Conservation (phyloP, 345 rosid genomes). For the Citrus australasica region DNA sequence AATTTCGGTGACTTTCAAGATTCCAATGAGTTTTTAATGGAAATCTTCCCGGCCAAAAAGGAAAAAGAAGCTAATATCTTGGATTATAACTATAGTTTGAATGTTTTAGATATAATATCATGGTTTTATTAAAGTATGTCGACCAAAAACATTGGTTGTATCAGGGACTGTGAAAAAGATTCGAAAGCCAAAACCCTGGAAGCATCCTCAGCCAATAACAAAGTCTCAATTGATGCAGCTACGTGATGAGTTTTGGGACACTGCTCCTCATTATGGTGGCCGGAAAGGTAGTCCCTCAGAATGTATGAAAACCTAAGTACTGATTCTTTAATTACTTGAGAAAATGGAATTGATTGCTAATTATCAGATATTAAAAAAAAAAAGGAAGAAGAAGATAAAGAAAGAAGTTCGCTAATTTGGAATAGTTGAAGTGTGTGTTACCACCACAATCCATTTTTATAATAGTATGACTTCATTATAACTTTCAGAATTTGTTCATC, state of each 20-base stretch:
- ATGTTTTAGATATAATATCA: not conserved
- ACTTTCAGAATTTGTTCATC: not conserved
- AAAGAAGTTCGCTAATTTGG: not conserved
- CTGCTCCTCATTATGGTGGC: constrained; percentile 96
- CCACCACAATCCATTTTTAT: not conserved
- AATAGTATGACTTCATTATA: not conserved
- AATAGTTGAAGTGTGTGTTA: not conserved
- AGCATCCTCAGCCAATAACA: constrained; percentile 74
- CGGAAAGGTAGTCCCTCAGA: constrained; percentile 51
- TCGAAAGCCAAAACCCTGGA: constrained; percentile 90
- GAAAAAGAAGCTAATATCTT: not conserved
- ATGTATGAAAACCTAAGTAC: not conserved
- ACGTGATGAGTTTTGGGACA: constrained; percentile 96
- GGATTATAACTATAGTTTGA: not conserved
- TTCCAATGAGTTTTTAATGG: not conserved
- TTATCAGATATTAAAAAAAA: not conserved
- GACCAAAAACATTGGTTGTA: constrained; percentile 6
- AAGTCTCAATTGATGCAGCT: constrained; percentile 63
- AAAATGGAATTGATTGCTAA: not conserved
- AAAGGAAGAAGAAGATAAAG: not conserved
- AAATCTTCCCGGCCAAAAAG: not conserved
- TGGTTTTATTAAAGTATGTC: not conserved
- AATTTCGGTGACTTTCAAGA: not conserved
- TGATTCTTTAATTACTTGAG: not conserved
- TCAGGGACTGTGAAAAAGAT: constrained; percentile 63